A percentile compares a stretch with the other conserved stretches of the same genome.
Conservation (phyloP, 768 basidiomycete genomes). For the Termitomyces sp. region DNA sequence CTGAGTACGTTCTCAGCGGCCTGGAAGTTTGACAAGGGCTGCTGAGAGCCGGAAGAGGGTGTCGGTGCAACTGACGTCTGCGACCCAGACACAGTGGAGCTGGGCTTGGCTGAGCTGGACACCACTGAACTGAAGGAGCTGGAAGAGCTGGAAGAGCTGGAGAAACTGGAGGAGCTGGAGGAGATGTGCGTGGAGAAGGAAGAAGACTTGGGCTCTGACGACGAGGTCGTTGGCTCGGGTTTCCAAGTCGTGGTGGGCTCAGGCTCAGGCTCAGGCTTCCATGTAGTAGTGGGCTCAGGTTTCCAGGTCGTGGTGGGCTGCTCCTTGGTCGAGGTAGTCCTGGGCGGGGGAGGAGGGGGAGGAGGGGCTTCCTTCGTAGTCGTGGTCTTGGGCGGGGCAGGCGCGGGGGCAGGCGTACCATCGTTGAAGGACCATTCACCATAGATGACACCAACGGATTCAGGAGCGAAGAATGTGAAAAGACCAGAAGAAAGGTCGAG, state of each 20-base stretch:
- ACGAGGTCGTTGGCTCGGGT: constrained; percentile 10
- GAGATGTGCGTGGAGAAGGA: constrained; percentile 20
- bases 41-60: constrained; percentile 7
- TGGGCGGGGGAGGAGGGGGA: constrained; percentile 11
- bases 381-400: constrained; percentile 14
- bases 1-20: constrained; percentile 30
- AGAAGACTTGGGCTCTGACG: constrained; percentile 7
- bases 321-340: constrained; percentile 5
- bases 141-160: constrained; percentile 19
- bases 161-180: constrained; percentile 14
- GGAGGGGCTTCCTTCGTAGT: constrained; percentile 15
- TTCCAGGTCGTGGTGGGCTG: constrained; percentile 10
- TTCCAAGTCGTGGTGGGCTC: constrained; percentile 13
- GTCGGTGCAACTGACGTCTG: neutral
- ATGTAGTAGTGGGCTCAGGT: constrained; percentile 6
- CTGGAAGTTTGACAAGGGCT: constrained; percentile 27
- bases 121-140: constrained; percentile 13
- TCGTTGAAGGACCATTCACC: constrained; percentile 44
- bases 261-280: constrained; percentile 14
- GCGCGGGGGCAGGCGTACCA: constrained; percentile 18
- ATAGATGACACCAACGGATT: constrained; percentile 39
- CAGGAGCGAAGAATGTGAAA: constrained; percentile 45
- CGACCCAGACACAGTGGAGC: constrained; percentile 3
- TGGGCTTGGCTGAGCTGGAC: constrained; percentile 15
- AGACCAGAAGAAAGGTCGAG: constrained; percentile 55